Evolutionary conservation across 148 eudicot species (phyloP).

Genomic region (Tetragonia tetragonoides): DNA sequence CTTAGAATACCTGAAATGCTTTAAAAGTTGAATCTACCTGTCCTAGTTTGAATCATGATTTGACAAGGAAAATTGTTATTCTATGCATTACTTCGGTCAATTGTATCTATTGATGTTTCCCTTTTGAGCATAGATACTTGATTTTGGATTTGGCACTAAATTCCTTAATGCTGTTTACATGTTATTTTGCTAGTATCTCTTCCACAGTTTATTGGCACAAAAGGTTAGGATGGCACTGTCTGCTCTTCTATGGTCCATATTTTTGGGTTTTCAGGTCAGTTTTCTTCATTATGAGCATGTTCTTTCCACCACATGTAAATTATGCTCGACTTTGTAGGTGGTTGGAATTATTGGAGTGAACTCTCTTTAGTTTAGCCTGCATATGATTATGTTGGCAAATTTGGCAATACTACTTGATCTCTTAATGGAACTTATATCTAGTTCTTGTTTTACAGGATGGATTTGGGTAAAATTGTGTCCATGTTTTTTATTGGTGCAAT

Average conservation of each 20-base stretch:
- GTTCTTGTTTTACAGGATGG: no score
- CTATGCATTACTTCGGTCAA: no score
- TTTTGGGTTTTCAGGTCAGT: constrained; percentile 2
- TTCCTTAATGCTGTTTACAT: no score
- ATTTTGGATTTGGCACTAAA: not conserved
- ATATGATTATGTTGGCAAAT: not conserved
- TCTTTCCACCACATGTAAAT: not conserved
- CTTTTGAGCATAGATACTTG: not conserved
- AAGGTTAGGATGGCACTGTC: not conserved
- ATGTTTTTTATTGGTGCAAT: no score
- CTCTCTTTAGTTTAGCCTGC: not conserved
- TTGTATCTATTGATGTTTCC: not conserved
- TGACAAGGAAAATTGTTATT: no score
- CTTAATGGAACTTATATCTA: not conserved
- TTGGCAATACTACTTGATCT: not conserved
- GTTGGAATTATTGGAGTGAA: not conserved
- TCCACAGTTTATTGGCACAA: not conserved
- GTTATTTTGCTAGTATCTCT: no score
- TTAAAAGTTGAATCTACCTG: not conserved
- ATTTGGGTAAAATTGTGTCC: no score
- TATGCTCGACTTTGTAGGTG: not conserved
- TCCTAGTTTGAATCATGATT: no score
- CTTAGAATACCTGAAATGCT: not conserved
- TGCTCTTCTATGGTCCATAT: not conserved
- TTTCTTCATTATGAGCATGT: not conserved